A percentile compares a stretch with the other conserved stretches of the same genome.
Conservation (phyloP, 2,329 filamentous ascomycete genomes). For the Coniochaeta ligniaria region DNA sequence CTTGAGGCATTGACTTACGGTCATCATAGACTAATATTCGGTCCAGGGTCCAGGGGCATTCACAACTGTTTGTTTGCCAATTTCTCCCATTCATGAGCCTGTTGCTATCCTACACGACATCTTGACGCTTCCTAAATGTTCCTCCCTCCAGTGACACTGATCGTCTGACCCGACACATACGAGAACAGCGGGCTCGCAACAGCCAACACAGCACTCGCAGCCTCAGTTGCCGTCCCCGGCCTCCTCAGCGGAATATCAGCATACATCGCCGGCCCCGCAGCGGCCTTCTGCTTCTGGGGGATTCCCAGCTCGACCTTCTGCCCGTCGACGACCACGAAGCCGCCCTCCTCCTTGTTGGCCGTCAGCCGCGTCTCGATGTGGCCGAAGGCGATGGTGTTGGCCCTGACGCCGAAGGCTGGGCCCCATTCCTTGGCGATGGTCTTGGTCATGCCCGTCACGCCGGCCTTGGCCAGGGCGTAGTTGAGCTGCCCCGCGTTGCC, state of each 20-base stretch:
- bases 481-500: conserved; percentile 90
- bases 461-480: conserved; percentile 80
- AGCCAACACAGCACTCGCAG: conserved; percentile 68
- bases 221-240: conserved; percentile 72
- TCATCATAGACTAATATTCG: background rate
- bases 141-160: conserved; percentile 75
- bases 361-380: conserved; percentile 75
- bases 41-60: background rate
- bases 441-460: conserved; percentile 75
- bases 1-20: background rate
- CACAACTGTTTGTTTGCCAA: background rate
- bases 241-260: conserved; percentile 73
- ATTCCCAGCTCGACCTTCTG: conserved; percentile 70
- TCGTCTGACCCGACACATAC: conserved; percentile 82
- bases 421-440: conserved; percentile 93
- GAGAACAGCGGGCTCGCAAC: conserved; percentile 76
- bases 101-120: background rate
- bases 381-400: conserved; percentile 81
- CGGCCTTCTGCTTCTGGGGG: conserved; percentile 49
- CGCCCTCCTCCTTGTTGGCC: conserved; percentile 76
- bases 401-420: conserved; percentile 70
- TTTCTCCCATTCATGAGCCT: background rate
- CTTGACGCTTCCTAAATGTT: conserved; percentile 39
- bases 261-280: conserved; percentile 34
- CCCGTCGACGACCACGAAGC: conserved; percentile 70